Conservation (phyloP, 768 basidiomycete species). For the Boletus sp. region DNA sequence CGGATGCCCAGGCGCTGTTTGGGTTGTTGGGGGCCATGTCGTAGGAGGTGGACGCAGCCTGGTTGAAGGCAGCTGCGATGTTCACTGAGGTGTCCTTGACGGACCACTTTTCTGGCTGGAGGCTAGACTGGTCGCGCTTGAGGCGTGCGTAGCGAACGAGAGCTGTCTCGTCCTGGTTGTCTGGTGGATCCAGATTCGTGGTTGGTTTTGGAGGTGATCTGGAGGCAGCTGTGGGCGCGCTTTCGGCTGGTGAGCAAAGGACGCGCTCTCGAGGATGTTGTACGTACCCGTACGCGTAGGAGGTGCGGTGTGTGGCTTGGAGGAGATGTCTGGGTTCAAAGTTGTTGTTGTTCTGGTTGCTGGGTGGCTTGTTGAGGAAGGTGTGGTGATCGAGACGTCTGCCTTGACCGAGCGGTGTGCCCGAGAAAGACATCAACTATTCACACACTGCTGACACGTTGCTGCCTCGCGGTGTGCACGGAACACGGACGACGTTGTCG, state of each 20-base stretch:
- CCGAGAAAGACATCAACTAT: constrained; percentile 79
- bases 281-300: constrained; percentile 71
- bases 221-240: constrained; percentile 53
- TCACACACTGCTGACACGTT: constrained; percentile 12
- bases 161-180: constrained; percentile 40
- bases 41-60: constrained; percentile 50
- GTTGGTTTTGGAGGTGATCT: constrained; percentile 58
- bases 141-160: constrained; percentile 48
- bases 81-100: constrained; percentile 86
- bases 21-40: constrained; percentile 50
- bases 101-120: constrained; percentile 65
- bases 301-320: constrained; percentile 31
- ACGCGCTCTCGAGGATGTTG: constrained; percentile 9
- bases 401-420: constrained; percentile 80
- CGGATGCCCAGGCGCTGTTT: constrained; percentile 67
- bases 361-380: constrained; percentile 60
- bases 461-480: constrained; percentile 7
- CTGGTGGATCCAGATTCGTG: constrained; percentile 36
- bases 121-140: constrained; percentile 38
- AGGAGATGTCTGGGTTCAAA: no score
- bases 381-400: constrained; percentile 81
- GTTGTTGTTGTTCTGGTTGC: constrained; percentile 25
- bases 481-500: no score
- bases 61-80: constrained; percentile 77
- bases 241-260: constrained; percentile 28